Base-by-base conservation (phyloP, 257 asterid genomes). In the Eucommia ulmoides region DNA sequence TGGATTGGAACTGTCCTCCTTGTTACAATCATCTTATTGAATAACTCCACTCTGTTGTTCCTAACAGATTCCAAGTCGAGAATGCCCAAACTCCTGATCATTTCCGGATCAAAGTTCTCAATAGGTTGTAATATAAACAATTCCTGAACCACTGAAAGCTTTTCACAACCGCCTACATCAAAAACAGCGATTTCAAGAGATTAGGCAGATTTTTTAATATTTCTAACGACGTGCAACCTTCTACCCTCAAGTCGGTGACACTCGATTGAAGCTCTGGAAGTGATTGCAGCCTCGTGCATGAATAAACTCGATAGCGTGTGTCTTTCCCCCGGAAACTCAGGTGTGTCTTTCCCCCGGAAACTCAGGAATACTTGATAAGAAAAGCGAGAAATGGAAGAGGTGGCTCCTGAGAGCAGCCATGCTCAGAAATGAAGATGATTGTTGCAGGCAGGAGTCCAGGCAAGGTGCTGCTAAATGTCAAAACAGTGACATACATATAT, bases 221-320 rank as follows among this genome's bases (percentile, higher is more conserved):
- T 25, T 59, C 42, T 19, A 59, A 41, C 24, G 58, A 41, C 0
- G 26, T 42, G 51, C 64, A 59, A 8, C 22, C 16, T 8, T 20
- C 11, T 16, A 33, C 44, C 35, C 18, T 21, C 54, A 59, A 21
- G 17, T 11, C 45, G 19, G 20, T 11, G 19, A 51, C 20, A 15
- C 55, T 51, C 1, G 22, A 15, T 10, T 56, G 64, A 33, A 59
- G 55, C 23, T 59, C 58, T 1, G 52, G 64, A 59, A 59, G 45
- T 23, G 41, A 50, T 41, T 41, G 1, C 24, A 51, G 57, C n/a
- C 23, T 7, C 15, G 23, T 22, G 6, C 64, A 59, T 7, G 17
- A 41, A 5, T 19, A 44, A 1, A 11, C 33, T 12, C 60, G 50
- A 60, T 0, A 60, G 41, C 47, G 59, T 22, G 14, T 25, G 23